Evolutionary conservation across 2,329 filamentous ascomycete genomes (phyloP).

Genomic region (Sporothrix brunneoviolacea): DNA sequence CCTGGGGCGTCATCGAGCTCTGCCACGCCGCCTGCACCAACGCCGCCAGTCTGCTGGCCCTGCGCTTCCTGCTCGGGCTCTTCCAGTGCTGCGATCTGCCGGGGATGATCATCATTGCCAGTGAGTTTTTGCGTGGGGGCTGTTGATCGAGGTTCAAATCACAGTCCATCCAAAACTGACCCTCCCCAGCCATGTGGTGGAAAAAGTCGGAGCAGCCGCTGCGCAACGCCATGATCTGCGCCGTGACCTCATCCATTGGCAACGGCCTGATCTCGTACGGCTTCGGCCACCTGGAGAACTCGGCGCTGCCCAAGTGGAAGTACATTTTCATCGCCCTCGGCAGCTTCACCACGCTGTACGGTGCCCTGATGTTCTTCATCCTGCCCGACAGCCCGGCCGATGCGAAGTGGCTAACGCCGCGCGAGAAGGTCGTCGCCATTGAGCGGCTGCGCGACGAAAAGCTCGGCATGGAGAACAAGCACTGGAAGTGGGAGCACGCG

Average conservation of each 20-base stretch:
- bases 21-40: constrained; percentile 45
- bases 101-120: constrained; percentile 26
- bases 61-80: constrained; percentile 44
- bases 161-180: no score
- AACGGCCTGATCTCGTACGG: constrained; percentile 18
- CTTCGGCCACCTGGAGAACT: constrained; percentile 21
- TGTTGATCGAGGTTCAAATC: no score
- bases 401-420: constrained; percentile 16
- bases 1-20: constrained; percentile 43
- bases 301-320: constrained; percentile 5
- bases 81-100: constrained; percentile 28
- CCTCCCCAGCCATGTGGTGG: constrained; percentile 29
- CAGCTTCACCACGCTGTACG: constrained; percentile 29
- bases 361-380: constrained; percentile 17
- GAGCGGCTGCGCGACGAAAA: constrained; percentile 26
- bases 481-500: constrained; percentile 24
- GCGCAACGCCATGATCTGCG: constrained; percentile 5
- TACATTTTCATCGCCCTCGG: constrained; percentile 27
- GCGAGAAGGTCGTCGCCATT: constrained; percentile 25
- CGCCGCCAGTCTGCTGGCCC: constrained; percentile 47
- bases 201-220: constrained; percentile 17
- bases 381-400: constrained; percentile 22
- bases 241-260: no score
- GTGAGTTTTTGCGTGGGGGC: no score
- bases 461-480: constrained; percentile 29